These are phyloP conservation scores for Schizophyllum amplum DNA, from an alignment of 1,284 basidiomycete species.

Conservation along the genomic window DNA sequence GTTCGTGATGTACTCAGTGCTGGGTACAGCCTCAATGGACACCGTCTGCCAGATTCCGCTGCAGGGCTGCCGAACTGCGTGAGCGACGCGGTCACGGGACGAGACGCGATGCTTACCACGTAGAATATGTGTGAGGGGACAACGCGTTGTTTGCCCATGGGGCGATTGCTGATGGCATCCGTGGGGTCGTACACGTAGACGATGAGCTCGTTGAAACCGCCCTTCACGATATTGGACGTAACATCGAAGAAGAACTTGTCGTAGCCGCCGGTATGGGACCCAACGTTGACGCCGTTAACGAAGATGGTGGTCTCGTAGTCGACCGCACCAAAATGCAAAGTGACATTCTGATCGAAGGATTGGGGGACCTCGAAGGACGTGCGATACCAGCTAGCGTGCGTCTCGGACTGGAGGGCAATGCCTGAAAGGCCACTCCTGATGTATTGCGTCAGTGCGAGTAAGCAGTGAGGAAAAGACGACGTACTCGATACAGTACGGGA, in stretches of 20 bases:
- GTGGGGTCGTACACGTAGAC: conserved; percentile 11
- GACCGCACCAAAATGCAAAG: conserved; percentile 12
- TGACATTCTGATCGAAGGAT: conserved; percentile 6
- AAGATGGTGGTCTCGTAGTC: conserved; percentile 11
- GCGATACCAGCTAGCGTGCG: conserved; percentile 6
- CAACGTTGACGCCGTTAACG: conserved; percentile 11
- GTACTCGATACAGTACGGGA: conserved; percentile 12
- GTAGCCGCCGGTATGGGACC: conserved; percentile 9
- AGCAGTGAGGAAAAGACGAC: background rate
- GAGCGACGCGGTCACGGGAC: background rate
- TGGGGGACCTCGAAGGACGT: conserved; percentile 7
- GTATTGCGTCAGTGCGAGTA: background rate
- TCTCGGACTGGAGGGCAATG: conserved; percentile 9
- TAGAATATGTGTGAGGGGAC: conserved; percentile 13
- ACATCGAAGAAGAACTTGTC: conserved; percentile 14
- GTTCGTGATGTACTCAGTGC: conserved; percentile 8
- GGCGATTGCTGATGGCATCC: conserved; percentile 7
- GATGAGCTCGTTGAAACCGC: conserved; percentile 8
- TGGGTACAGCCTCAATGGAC: conserved; percentile 10
- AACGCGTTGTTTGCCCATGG: conserved; percentile 10
- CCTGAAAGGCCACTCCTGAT: conserved; percentile 12
- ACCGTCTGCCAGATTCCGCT: conserved; percentile 14
- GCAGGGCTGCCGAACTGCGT: conserved; percentile 7
- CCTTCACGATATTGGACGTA: conserved; percentile 7
- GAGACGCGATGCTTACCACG: conserved; percentile 3